Percentiles rank a stretch among this genome's conserved stretches.
Evolutionary conservation across 768 basidiomycete genomes (phyloP).

Genomic region (Lyophyllum atratum): DNA sequence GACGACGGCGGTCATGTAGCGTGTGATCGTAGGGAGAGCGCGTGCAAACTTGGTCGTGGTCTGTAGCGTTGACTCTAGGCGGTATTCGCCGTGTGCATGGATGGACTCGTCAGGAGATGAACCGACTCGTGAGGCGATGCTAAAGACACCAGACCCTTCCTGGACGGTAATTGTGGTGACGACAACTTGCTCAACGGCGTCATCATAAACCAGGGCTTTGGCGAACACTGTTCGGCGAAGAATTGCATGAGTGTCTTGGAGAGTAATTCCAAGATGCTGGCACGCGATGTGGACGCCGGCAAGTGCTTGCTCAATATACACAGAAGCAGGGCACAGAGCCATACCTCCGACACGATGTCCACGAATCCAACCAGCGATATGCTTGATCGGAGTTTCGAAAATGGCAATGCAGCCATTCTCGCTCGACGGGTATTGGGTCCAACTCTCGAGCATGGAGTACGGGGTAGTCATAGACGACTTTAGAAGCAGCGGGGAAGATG

Average conservation of each 20-base stretch:
- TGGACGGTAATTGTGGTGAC: constrained; percentile 39
- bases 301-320: constrained; percentile 60
- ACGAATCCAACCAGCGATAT: constrained; percentile 44
- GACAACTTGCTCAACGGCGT: constrained; percentile 32
- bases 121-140: constrained; percentile 41
- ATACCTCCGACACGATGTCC: constrained; percentile 61
- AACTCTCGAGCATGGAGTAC: constrained; percentile 39
- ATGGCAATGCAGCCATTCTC: constrained; percentile 39
- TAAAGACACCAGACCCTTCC: constrained; percentile 43
- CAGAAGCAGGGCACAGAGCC: constrained; percentile 65
- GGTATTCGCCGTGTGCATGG: constrained; percentile 50
- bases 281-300: constrained; percentile 43
- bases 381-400: constrained; percentile 54
- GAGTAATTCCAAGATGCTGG: constrained; percentile 26
- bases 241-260: constrained; percentile 34
- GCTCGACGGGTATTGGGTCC: constrained; percentile 42
- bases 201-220: constrained; percentile 54
- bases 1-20: constrained; percentile 33
- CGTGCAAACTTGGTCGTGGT: constrained; percentile 39
- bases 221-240: constrained; percentile 49
- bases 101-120: constrained; percentile 32
- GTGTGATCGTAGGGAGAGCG: constrained; percentile 33
- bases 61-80: constrained; percentile 31
- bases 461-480: constrained; percentile 14
- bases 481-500: neutral